These are phyloP conservation scores for Ceratobasidium sp. DNA, from an alignment of 1,284 basidiomycete species.

Conservation along the genomic window DNA sequence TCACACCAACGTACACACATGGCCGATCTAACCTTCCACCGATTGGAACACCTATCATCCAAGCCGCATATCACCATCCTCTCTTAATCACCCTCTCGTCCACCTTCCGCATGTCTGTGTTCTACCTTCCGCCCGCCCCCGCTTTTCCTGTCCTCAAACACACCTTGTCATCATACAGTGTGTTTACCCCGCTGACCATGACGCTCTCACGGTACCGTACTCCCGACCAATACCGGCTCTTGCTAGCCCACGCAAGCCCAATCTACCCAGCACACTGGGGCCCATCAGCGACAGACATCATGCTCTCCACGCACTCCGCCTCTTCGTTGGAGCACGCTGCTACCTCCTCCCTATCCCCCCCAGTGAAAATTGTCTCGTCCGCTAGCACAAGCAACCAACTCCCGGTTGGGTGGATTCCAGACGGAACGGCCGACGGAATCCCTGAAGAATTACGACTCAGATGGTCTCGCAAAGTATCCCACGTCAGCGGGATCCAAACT, in stretches of 20 bases:
- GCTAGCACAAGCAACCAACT: slow-evolving; percentile 41
- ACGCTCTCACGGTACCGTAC: slow-evolving; percentile 44
- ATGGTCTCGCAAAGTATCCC: slow-evolving; percentile 72
- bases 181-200: slow-evolving; percentile 45
- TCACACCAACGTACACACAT: slow-evolving; percentile 3
- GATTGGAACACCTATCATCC: slow-evolving; percentile 56
- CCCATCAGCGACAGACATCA: slow-evolving; percentile 74
- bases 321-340: background rate
- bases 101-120: slow-evolving; percentile 69
- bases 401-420: slow-evolving; percentile 71
- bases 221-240: slow-evolving; percentile 64
- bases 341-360: background rate
- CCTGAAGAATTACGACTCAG: slow-evolving; percentile 50
- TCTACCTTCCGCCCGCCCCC: slow-evolving; percentile 72
- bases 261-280: slow-evolving; percentile 82
- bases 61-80: slow-evolving; percentile 77
- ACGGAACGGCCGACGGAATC: slow-evolving; percentile 67
- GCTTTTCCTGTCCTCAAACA: slow-evolving; percentile 33
- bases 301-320: slow-evolving; percentile 55
- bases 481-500: slow-evolving; percentile 71
- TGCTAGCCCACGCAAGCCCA: slow-evolving; percentile 74
- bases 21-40: slow-evolving; percentile 44
- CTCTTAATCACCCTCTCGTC: slow-evolving; percentile 72
- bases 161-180: slow-evolving; percentile 37
- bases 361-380: slow-evolving; percentile 3